Evolutionary conservation across 2,329 filamentous ascomycete genomes (phyloP).

Genomic region (Apiospora sp.): DNA sequence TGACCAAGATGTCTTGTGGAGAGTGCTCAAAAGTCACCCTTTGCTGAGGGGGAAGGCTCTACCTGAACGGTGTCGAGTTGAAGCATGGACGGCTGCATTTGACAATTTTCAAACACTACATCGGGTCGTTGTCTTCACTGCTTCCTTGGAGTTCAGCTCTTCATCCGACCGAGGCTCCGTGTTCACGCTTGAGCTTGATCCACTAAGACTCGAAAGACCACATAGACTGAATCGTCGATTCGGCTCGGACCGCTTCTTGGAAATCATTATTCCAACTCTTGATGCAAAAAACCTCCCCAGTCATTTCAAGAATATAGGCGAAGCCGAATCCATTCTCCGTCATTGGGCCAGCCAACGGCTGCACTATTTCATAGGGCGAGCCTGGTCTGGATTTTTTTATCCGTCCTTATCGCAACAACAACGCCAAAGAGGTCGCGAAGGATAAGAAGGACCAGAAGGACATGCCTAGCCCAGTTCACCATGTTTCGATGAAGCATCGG

Average conservation of each 20-base stretch:
- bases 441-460: background rate
- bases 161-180: constrained; percentile 45
- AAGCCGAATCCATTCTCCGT: constrained; percentile 18
- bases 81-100: constrained; percentile 56
- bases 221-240: constrained; percentile 64
- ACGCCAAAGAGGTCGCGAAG: constrained; percentile 45
- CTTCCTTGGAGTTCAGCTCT: constrained; percentile 46
- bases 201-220: constrained; percentile 56
- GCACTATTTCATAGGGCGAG: constrained; percentile 56
- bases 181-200: constrained; percentile 56
- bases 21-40: constrained; percentile 47
- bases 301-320: constrained; percentile 37
- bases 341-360: constrained; percentile 48
- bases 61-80: constrained; percentile 53
- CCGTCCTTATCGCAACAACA: constrained; percentile 44
- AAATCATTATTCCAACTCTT: constrained; percentile 57
- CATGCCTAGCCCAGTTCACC: background rate
- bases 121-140: constrained; percentile 53
- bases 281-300: constrained; percentile 34
- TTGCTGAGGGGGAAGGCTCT: constrained; percentile 54
- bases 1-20: constrained; percentile 54
- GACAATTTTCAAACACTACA: constrained; percentile 44
- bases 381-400: constrained; percentile 57
- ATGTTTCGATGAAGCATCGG: constrained; percentile 44
- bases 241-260: constrained; percentile 65